These are phyloP conservation scores for Jamesozyma gamospora DNA, from an alignment of 805 yeast species.

Conservation along the genomic window DNA sequence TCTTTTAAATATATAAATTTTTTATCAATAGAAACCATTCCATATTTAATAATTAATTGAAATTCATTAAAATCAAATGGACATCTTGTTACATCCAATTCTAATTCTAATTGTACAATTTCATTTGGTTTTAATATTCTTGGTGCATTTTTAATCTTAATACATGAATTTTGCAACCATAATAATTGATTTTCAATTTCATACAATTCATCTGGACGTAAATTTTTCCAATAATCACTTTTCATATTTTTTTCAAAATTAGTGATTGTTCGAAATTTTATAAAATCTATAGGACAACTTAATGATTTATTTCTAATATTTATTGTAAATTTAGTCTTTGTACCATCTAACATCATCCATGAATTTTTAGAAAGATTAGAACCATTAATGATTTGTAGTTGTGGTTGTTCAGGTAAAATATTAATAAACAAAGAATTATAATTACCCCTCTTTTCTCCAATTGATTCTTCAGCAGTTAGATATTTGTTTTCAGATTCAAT, in stretches of 20 bases:
- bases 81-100: constrained; percentile 17
- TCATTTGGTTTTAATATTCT: constrained; percentile 17
- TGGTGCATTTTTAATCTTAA: constrained; percentile 15
- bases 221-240: constrained; percentile 23
- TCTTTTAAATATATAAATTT: constrained; percentile 17
- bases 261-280: constrained; percentile 15
- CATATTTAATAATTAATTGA: constrained; percentile 22
- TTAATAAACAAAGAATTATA: constrained; percentile 8
- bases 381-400: constrained; percentile 19
- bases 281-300: constrained; percentile 17
- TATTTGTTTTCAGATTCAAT: constrained; percentile 8
- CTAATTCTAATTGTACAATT: constrained; percentile 14
- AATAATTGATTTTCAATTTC: constrained; percentile 19
- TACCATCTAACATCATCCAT: constrained; percentile 27
- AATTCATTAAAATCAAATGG: constrained; percentile 18
- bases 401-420: constrained; percentile 25
- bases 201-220: constrained; percentile 21
- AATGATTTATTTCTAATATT: constrained; percentile 23
- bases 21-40: constrained; percentile 13
- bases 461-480: background rate
- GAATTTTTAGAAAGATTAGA: constrained; percentile 18
- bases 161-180: constrained; percentile 15
- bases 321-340: constrained; percentile 14
- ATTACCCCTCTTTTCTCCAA: background rate
- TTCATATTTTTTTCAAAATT: constrained; percentile 19